Percentiles rank a stretch among this genome's conserved stretches.
Conservation (phyloP, 78 protist genomes). For the Dictyostelium firmibasis region DNA sequence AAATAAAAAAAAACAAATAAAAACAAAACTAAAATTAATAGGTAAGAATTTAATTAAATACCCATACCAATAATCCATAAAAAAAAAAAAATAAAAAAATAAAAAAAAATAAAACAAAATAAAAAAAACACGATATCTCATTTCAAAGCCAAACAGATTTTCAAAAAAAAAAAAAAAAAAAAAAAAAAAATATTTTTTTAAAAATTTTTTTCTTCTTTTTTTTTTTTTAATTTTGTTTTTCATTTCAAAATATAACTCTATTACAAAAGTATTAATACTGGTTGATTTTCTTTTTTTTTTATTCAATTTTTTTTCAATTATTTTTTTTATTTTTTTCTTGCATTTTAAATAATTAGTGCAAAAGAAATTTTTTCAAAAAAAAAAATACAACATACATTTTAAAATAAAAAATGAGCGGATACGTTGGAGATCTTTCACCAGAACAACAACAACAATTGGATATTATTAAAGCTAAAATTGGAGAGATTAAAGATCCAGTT, state of each 20-base stretch:
- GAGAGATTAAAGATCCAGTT: background rate
- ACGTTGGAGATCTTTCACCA: slow-evolving; percentile 38
- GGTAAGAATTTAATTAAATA: background rate
- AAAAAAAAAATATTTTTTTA: too few relatives aligned
- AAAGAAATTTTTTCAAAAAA: too few relatives aligned
- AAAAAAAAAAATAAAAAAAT: too few relatives aligned
- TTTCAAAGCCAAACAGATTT: background rate
- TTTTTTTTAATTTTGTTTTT: too few relatives aligned
- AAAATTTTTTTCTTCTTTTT: too few relatives aligned
- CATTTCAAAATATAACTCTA: background rate
- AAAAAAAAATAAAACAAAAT: too few relatives aligned
- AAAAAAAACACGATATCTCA: background rate
- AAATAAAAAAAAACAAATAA: background rate
- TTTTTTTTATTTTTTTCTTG: background rate
- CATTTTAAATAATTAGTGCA: too few relatives aligned
- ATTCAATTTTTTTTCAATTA: background rate
- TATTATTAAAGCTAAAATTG: background rate
- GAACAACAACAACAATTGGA: background rate
- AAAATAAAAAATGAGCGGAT: slow-evolving; percentile 51
- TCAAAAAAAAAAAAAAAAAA: background rate
- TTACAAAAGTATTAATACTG: background rate
- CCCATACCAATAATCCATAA: too few relatives aligned
- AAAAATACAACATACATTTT: background rate
- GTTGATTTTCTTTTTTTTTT: background rate
- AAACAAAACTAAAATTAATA: background rate